Evolutionary conservation across 306 rosid genomes (phyloP).

Genomic region (Glycine tomentella): DNA sequence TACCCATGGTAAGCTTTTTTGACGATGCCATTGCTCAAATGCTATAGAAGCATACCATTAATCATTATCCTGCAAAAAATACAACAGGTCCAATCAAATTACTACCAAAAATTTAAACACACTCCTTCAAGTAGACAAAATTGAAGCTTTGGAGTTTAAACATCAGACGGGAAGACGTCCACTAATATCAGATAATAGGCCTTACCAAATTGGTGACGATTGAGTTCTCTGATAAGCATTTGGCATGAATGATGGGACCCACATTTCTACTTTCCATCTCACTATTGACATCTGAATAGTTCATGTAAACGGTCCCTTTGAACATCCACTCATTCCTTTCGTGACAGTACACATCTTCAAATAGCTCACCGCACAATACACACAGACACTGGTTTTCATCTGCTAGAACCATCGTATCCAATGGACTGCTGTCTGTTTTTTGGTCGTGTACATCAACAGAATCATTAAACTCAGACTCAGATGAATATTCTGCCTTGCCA

Average conservation of each 20-base stretch:
- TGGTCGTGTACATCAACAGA: slow-evolving; percentile 49
- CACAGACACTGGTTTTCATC: slow-evolving; percentile 90
- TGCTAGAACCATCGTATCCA: slow-evolving; percentile 62
- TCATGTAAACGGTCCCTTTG: slow-evolving; percentile 73
- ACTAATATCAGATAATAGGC: slow-evolving; percentile 28
- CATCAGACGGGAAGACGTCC: slow-evolving; percentile 10
- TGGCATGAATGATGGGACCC: slow-evolving; percentile 85
- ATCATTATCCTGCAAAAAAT: slow-evolving; percentile 64
- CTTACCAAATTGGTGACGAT: slow-evolving; percentile 63
- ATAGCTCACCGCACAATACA: slow-evolving; percentile 81
- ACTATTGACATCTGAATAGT: slow-evolving; percentile 48
- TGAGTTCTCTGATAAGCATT: slow-evolving; percentile 71
- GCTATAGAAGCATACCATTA: slow-evolving; percentile 36
- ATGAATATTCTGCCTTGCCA: slow-evolving; percentile 56
- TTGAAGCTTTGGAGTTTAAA: slow-evolving; percentile 28
- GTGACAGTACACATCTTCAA: slow-evolving; percentile 83
- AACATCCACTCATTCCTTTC: slow-evolving; percentile 91
- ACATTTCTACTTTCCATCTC: slow-evolving; percentile 50
- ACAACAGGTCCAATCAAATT: slow-evolving; percentile 43
- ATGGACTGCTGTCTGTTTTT: slow-evolving; percentile 52
- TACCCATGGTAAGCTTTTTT: slow-evolving; percentile 36
- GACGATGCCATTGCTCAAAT: slow-evolving; percentile 40
- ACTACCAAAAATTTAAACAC: slow-evolving; percentile 23
- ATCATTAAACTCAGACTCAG: slow-evolving; percentile 47
- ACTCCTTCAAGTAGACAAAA: slow-evolving; percentile 25